phyloP scores from a whole-genome alignment of 1,284 basidiomycete species.

The Neonothopanus nambi region DNA sequence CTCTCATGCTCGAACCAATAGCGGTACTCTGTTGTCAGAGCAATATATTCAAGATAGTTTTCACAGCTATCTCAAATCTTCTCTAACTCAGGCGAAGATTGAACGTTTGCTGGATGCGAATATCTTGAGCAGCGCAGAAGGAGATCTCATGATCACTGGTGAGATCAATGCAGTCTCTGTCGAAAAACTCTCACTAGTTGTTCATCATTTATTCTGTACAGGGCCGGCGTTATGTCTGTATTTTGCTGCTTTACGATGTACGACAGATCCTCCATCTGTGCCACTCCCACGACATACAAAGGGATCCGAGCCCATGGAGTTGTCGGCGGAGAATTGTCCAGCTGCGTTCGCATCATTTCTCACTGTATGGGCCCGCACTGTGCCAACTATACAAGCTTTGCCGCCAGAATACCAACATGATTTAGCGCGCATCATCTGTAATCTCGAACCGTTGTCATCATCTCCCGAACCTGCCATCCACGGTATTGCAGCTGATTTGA shows the following conservation, averaged over 20 bases:
- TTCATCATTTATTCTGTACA: constrained; percentile 18
- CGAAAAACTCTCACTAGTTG: not conserved
- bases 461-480: constrained; percentile 42
- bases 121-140: constrained; percentile 70
- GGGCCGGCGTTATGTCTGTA: constrained; percentile 69
- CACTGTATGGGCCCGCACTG: constrained; percentile 66
- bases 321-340: constrained; percentile 59
- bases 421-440: constrained; percentile 76
- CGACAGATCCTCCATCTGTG: constrained; percentile 61
- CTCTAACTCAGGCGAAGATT: constrained; percentile 68
- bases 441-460: constrained; percentile 47
- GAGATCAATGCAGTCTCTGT: constrained; percentile 22
- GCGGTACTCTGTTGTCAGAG: constrained; percentile 47
- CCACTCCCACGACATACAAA: constrained; percentile 46
- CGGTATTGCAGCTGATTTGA: constrained; percentile 71
- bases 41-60: constrained; percentile 71
- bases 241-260: constrained; percentile 66
- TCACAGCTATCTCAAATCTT: constrained; percentile 77
- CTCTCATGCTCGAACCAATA: constrained; percentile 12
- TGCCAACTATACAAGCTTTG: constrained; percentile 65
- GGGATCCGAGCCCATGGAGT: constrained; percentile 41
- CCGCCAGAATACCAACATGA: constrained; percentile 70
- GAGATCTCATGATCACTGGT: constrained; percentile 82
- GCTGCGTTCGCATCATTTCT: constrained; percentile 65
- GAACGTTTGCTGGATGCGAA: constrained; percentile 72